A percentile compares a stretch with the other conserved stretches of the same genome.
Conservation (phyloP, 495 filamentous ascomycete genomes). For the Lasiosphaeris hirsuta region DNA sequence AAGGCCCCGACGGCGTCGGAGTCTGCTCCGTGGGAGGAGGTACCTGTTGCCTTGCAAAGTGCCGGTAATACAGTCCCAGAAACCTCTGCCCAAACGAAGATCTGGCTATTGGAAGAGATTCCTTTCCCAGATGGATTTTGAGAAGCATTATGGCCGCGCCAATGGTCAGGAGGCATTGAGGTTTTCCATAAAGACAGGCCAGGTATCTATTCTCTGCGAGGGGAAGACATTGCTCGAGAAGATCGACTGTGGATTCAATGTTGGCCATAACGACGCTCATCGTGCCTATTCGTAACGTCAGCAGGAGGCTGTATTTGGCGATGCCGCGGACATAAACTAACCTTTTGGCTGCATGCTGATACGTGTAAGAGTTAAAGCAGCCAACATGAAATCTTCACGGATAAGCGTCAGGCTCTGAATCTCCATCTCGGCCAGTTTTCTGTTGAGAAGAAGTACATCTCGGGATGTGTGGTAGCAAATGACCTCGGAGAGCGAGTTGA, state of each 20-base stretch:
- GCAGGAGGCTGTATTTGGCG: background rate
- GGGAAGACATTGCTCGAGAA: constrained; percentile 32
- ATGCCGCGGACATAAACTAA: background rate
- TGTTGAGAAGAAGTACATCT: constrained; percentile 33
- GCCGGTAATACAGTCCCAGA: constrained; percentile 31
- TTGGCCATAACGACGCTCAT: constrained; percentile 29
- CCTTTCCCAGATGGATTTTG: constrained; percentile 34
- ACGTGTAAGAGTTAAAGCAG: constrained; percentile 27
- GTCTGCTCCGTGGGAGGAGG: background rate
- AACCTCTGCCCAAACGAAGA: constrained; percentile 29
- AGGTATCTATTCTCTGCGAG: constrained; percentile 33
- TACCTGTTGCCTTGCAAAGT: constrained; percentile 9
- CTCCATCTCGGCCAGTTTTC: constrained; percentile 27
- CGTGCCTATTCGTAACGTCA: constrained; percentile 14
- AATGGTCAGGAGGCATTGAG: constrained; percentile 35
- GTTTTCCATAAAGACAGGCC: constrained; percentile 31
- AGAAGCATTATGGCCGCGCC: constrained; percentile 32
- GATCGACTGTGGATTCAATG: constrained; percentile 27
- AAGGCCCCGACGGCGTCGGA: too few species aligned
- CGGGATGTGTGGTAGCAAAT: constrained; percentile 35
- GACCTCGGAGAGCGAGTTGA: constrained; percentile 29
- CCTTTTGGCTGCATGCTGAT: background rate
- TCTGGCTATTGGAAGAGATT: constrained; percentile 29
- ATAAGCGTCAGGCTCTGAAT: constrained; percentile 31
- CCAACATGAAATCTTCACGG: constrained; percentile 32